Base-by-base conservation (phyloP, 352 stramenopile species). In the Pythium guiyangense region DNA sequence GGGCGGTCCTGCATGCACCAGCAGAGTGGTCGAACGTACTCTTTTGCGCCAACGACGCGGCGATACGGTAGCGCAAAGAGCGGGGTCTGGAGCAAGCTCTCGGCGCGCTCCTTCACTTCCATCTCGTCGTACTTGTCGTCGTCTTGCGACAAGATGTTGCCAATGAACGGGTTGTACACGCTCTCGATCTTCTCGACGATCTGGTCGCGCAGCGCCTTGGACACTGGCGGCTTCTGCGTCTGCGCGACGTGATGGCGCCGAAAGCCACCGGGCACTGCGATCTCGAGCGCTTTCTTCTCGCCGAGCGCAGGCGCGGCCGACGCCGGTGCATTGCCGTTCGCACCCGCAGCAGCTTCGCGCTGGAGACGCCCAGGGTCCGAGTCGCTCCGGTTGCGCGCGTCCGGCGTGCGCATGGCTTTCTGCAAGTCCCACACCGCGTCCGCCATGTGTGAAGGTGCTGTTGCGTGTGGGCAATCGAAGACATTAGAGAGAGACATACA, bases 161-260 rank as follows among this genome's bases (percentile, higher is more conserved):
- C 78, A 53, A 93, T 93, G 55, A 93, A 90, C 37, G 81, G 81
- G 52, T 93, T 76, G 71, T 93, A 93, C 51, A 92, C 81, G 50
- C 66, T 77, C 51, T 79, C 73, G 51, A 93, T 88, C 43, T 74
- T 72, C 50, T 86, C 70, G 37, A 90, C 67, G 64, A 93, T 93
- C 56, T 86, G 71, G 46, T 86, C 63, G 29, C 81, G 79, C 44
- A 91, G 62, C 4, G 70, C 67, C 66, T 70, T 71, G 3, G 79
- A 90, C 10, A 88, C 77, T 0, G 57, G 29, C 29, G 29, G 48
- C 25, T 73, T 71, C 42, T 57, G 54, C 8, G 52, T 48, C 31
- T 74, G 66, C 39, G 65, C 74, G 44, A 90, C n/a, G 51, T 89
- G 81, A 58, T 91, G 78, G 54, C 77, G 79, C 4, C 81, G 74